Base-by-base conservation (phyloP, 192 early-diverging fungal species). In the Coemansia sp. region DNA sequence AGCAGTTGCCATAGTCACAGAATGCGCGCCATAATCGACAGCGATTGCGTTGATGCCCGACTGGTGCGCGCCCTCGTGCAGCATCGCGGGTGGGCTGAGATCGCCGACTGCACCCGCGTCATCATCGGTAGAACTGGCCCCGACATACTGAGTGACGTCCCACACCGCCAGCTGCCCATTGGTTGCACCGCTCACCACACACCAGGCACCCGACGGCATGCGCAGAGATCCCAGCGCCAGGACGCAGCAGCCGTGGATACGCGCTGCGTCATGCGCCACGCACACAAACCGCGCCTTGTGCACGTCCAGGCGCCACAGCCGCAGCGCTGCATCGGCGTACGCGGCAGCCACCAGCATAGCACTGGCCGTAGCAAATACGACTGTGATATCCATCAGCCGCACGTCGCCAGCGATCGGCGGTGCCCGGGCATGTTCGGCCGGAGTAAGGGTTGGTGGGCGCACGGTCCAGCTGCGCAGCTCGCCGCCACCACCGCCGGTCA, bases 301-400 rank as follows among this genome's bases (percentile, higher is more conserved):
- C 0, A 50, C 23, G 19, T 64, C 56, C 53, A 67, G 47, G 4
- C 42, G 59, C 78, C 78, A 81, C 20, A 81, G 33, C 19, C 84
- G 52, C 14, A 90, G 62, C 13, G 83, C 82, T 0, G 85, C 77
- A 68, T 95, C 92, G 0, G 93, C 94, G 61, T 88, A 91, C 0
- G 81, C 91, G 6, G 89, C 84, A 8, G 83, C 87, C 23, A 92
- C 83, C 15, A 75, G 19, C 14, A 9, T 8, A 25, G 11, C 22
- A 3, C 1, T 25, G 8, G 22, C 19, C 8, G 19, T 8, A 3
- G 9, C 6, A 10, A 17, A 52, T 44, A 83, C 74, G 0, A 87
- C 79, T 4, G 82, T 71, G 1, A 87, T 72, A 55, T 87, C 90
- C 92, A 94, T 94, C 54, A 94, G 88, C 4, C 92, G 72, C 6